Evolutionary conservation across 2,329 filamentous ascomycete species (phyloP), one percentile per base, ranked within the genome.

Genomic region (Alternaria panax): DNA sequence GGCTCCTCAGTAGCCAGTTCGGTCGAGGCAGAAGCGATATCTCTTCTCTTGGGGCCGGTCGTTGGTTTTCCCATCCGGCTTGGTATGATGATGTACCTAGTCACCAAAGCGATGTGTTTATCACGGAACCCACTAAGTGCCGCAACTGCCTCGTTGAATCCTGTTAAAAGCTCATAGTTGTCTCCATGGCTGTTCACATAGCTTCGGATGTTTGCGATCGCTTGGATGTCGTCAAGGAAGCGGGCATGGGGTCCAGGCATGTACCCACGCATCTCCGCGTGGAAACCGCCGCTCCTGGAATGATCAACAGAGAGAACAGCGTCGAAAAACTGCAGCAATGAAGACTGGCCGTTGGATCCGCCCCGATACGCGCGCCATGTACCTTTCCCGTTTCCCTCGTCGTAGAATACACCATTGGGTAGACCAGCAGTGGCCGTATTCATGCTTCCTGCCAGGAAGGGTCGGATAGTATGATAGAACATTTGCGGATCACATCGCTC

Each of bases 261-360:
- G 62, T 86, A 86, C 11, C 78, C 75, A 8, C 83, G 78, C 83
- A 86, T 85, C 67, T 85, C 82, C 68, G 82, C 53, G 16, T 69
- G 57, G 34, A 68, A 71, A 24, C 76, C 63, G 30, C 67, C 64
- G 68, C 78, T 34, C 72, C 82, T 75, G 5, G 76, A 68, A 64
- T 86, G 84, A 28, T 81, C 77, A 18, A 86, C 81, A 0, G 81
- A 83, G 3, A 86, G 77, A 2, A 82, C 81, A 7, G 83, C 82
- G 62, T 86, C 84, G 58, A 85, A 83, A 20, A 85, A 82, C 48
- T 86, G 84, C 3, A 86, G 79, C 45, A 86, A 62, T 0, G 83
- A 85, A 70, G 83, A 85, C 64, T 86, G 84, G 0, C 82, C 84
- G 64, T 86, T 86, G 62, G 83, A 85, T 0, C 84, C 84, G 3